Evolutionary conservation across 306 rosid genomes (phyloP), one percentile per base, ranked within the genome.

Genomic region (Mucuna pruriens): DNA sequence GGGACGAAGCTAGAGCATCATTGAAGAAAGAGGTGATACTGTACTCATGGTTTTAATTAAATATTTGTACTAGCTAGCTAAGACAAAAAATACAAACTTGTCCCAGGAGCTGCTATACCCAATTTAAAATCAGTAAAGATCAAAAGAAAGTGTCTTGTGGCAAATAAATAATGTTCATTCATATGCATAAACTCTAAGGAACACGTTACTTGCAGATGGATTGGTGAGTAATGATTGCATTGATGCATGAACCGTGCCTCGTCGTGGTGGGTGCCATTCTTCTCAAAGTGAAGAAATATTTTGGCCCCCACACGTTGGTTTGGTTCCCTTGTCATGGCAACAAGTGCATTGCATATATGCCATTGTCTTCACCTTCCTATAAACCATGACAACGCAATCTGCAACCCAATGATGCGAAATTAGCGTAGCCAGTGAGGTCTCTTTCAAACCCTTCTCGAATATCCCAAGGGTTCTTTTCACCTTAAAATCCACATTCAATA

Each of bases 371-470:
- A 52, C 25, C 65, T 58, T 62, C 8, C 3, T 26, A 29, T 61
- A 20, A 61, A 61, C 16, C 29, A 6, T 58, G 60, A 15, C 2
- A n/a, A 49, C 57, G 19, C 9, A 49, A 49, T 9, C 60, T 23
- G 19, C 9, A 49, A 49, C 23, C 60, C 62, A 22, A 22, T 55
- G 31, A 55, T 55, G 2, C 15, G 62, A 55, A 17, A 7, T 19
- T 7, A 55, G 15, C 16, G 2, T 9, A 61, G 23, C 69, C 69
- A 31, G 44, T 63, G 23, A 33, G 1, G 69, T 63, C 44, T n/a
- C 13, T 63, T 63, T 63, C 70, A 5, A 60, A 75, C 26, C 17
- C 26, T 15, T 60, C 70, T 33, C 58, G 51, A 75, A 75, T 58
- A 33, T 75, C 79, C 29, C 13, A 23, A 74, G 23, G 77, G 25